Conservation (phyloP, 2,329 filamentous ascomycete species). For the Ophiostoma piceae region DNA sequence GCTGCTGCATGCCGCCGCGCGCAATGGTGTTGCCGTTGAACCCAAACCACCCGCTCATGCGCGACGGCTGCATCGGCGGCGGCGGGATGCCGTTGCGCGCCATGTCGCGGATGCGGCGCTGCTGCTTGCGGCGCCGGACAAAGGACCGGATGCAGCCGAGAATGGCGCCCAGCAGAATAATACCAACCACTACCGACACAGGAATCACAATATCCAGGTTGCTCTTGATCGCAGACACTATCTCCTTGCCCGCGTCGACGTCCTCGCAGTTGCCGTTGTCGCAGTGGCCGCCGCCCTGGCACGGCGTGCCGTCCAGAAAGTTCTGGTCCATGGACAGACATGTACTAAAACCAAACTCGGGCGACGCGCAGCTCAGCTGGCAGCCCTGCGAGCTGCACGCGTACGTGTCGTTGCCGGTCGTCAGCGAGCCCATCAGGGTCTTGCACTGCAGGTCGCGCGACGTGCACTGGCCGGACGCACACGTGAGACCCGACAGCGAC, state of each 20-base stretch:
- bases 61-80: conserved; percentile 8
- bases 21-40: conserved; percentile 16
- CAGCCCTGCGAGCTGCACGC: conserved; percentile 73
- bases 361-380: conserved; percentile 67
- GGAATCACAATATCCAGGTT: conserved; percentile 82
- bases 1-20: not conserved
- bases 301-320: conserved; percentile 87
- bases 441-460: conserved; percentile 86
- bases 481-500: conserved; percentile 57
- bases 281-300: conserved; percentile 74
- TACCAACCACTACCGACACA: conserved; percentile 65
- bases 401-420: conserved; percentile 68
- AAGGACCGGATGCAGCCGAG: conserved; percentile 60
- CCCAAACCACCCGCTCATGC: conserved; percentile 13
- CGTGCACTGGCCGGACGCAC: conserved; percentile 91
- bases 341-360: conserved; percentile 57
- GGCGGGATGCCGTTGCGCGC: conserved; percentile 21
- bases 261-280: conserved; percentile 72
- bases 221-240: conserved; percentile 67
- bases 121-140: conserved; percentile 21
- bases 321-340: conserved; percentile 81
- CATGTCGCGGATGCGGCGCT: conserved; percentile 17
- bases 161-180: conserved; percentile 64
- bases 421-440: conserved; percentile 71
- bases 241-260: conserved; percentile 61